Percentiles rank a stretch among this genome's conserved stretches.
These are phyloP conservation scores for Dicorynia guianensis DNA, from an alignment of 306 rosid species.

Conservation along the genomic window DNA sequence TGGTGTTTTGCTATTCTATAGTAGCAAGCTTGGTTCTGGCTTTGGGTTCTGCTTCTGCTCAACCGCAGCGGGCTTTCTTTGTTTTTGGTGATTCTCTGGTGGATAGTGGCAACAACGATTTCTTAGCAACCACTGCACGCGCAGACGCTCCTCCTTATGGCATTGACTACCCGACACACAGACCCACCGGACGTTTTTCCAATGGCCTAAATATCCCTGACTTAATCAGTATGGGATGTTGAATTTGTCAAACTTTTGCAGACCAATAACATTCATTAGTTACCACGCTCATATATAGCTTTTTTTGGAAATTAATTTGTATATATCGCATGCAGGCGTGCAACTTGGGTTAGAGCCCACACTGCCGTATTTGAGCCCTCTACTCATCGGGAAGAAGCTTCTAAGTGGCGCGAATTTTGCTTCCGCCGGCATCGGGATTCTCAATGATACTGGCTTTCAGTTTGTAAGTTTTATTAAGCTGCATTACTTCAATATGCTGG, in stretches of 20 bases:
- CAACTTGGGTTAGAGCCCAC: slow-evolving; percentile 68
- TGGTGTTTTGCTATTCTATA: not conserved
- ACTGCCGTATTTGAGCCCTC: slow-evolving; percentile 80
- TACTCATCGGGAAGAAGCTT: slow-evolving; percentile 56
- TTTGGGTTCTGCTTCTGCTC: not conserved
- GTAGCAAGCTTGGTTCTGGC: not conserved
- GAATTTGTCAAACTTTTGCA: no score
- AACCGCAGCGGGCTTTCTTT: slow-evolving; percentile 54
- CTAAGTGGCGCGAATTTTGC: slow-evolving; percentile 90
- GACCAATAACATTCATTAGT: no score
- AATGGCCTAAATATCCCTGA: slow-evolving; percentile 89
- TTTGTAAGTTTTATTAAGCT: slow-evolving; percentile 42
- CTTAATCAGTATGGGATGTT: slow-evolving; percentile 47
- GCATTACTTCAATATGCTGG: not conserved
- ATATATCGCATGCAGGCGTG: slow-evolving; percentile 53
- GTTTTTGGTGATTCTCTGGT: slow-evolving; percentile 73
- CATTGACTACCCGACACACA: slow-evolving; percentile 73
- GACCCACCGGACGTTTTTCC: slow-evolving; percentile 82
- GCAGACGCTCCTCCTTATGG: slow-evolving; percentile 69
- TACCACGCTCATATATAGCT: no score
- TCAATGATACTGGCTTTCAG: slow-evolving; percentile 79
- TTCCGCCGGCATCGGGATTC: slow-evolving; percentile 88
- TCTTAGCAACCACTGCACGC: slow-evolving; percentile 64
- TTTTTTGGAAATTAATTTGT: no score
- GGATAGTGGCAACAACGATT: slow-evolving; percentile 69